Evolutionary conservation across 2,329 filamentous ascomycete genomes (phyloP).

Genomic region (Pseudonectria buxi): DNA sequence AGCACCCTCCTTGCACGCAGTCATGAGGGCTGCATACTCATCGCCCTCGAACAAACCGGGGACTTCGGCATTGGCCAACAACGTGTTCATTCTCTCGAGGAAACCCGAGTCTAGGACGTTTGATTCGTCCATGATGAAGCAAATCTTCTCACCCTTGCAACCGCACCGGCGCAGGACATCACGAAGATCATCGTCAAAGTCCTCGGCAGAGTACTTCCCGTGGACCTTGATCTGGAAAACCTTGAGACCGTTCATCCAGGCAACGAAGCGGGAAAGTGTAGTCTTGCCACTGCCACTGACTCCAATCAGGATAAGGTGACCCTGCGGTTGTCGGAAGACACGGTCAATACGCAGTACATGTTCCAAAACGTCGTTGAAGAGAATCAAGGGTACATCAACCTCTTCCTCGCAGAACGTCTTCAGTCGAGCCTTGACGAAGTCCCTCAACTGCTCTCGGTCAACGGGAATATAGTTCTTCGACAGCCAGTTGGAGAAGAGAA

Average conservation of each 20-base stretch:
- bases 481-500: slow-evolving; percentile 98
- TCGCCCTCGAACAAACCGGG: slow-evolving; percentile 99
- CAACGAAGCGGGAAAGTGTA: slow-evolving; percentile 93
- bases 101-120: slow-evolving; percentile 99
- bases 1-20: slow-evolving; percentile 95
- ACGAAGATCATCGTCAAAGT: slow-evolving; percentile 96
- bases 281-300: slow-evolving; percentile 99
- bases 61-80: slow-evolving; percentile 98
- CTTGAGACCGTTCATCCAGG: slow-evolving; percentile 99
- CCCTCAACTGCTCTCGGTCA: slow-evolving; percentile 86
- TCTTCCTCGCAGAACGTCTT: slow-evolving; percentile 99
- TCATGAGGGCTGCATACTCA: slow-evolving; percentile 97
- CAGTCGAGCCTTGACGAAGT: slow-evolving; percentile 94
- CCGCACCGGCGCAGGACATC: slow-evolving; percentile 89
- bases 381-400: slow-evolving; percentile 92
- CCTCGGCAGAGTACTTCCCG: slow-evolving; percentile 94
- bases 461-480: slow-evolving; percentile 98
- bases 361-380: slow-evolving; percentile 99
- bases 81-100: slow-evolving; percentile 97
- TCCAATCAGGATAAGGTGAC: slow-evolving; percentile 95
- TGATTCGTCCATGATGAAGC: slow-evolving; percentile 99
- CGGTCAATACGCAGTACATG: slow-evolving; percentile 97
- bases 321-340: slow-evolving; percentile 96
- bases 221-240: slow-evolving; percentile 99
- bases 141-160: slow-evolving; percentile 98